Percentiles rank a stretch among this genome's conserved stretches.
phyloP scores from a whole-genome alignment of 2,329 filamentous ascomycete genomes.

The Fusarium tjaetaba region DNA sequence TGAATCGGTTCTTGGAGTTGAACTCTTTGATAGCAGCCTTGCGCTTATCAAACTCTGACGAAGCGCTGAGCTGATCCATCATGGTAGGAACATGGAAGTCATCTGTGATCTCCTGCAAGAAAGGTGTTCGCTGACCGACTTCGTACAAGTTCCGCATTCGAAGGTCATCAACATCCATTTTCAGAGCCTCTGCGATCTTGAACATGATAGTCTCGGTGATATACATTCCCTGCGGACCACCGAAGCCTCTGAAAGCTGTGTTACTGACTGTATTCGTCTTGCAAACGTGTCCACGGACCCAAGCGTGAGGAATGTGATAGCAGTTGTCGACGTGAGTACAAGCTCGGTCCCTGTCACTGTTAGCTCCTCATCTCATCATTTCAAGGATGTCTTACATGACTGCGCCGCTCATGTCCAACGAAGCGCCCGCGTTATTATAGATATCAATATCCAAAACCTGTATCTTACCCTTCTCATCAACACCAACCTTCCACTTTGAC shows the following conservation, averaged over 20 bases:
- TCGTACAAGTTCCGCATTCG: background rate
- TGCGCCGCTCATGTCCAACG: background rate
- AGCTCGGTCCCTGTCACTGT: background rate
- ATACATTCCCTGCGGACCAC: background rate
- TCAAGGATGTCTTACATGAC: background rate
- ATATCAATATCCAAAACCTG: background rate
- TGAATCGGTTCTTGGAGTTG: background rate
- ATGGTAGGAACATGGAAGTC: background rate
- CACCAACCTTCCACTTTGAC: background rate
- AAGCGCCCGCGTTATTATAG: background rate
- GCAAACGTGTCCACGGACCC: background rate
- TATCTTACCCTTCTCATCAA: background rate
- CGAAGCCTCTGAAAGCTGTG: background rate
- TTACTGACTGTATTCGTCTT: background rate
- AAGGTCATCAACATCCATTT: background rate
- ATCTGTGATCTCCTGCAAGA: background rate
- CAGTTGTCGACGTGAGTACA: background rate
- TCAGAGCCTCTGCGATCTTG: background rate
- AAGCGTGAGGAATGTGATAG: background rate
- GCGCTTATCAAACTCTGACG: background rate
- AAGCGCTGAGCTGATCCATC: background rate
- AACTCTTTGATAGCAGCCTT: background rate
- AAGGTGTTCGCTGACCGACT: background rate
- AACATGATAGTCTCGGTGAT: background rate
- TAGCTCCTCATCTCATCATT: fast-evolving